Evolutionary conservation across 2,329 filamentous ascomycete genomes (phyloP).

Genomic region (Colletotrichum ledebouriae): DNA sequence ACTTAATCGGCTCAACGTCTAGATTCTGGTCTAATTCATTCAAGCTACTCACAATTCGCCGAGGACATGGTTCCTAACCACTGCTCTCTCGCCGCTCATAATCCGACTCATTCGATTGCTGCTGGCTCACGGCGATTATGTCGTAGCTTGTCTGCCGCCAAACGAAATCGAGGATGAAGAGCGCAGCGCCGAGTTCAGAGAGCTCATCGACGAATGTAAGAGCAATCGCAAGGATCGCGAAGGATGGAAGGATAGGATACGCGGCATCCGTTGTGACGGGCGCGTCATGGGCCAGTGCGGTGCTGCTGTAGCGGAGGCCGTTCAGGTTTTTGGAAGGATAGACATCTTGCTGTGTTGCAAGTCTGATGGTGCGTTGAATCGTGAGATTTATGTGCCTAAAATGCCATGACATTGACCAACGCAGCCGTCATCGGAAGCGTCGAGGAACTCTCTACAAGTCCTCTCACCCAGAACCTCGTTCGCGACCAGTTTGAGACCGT

Average conservation of each 20-base stretch:
- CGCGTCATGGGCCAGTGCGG: conserved; percentile 79
- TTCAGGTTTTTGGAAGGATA: conserved; percentile 85
- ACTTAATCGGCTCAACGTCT: conserved; percentile 48
- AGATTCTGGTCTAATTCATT: conserved; percentile 43
- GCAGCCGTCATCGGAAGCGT: conserved; percentile 88
- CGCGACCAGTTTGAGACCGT: conserved; percentile 94
- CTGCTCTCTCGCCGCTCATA: conserved; percentile 85
- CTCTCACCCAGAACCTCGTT: conserved; percentile 81
- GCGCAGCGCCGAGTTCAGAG: conserved; percentile 83
- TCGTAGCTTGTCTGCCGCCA: conserved; percentile 85
- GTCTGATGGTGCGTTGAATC: conserved; percentile 75
- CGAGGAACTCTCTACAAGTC: conserved; percentile 85
- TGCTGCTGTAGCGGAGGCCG: conserved; percentile 87
- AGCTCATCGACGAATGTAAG: conserved; percentile 80
- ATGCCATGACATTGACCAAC: not conserved
- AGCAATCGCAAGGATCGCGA: conserved; percentile 74
- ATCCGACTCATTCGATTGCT: conserved; percentile 85
- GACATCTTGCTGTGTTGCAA: conserved; percentile 93
- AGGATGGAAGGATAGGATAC: conserved; percentile 84
- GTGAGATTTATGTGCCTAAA: not conserved
- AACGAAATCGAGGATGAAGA: conserved; percentile 82
- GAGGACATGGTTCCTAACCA: conserved; percentile 93
- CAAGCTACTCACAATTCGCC: conserved; percentile 78
- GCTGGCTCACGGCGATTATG: conserved; percentile 91
- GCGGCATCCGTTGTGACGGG: conserved; percentile 74